These are phyloP conservation scores for Stereum hirsutum DNA, from an alignment of 1,284 basidiomycete species.

Conservation along the genomic window DNA sequence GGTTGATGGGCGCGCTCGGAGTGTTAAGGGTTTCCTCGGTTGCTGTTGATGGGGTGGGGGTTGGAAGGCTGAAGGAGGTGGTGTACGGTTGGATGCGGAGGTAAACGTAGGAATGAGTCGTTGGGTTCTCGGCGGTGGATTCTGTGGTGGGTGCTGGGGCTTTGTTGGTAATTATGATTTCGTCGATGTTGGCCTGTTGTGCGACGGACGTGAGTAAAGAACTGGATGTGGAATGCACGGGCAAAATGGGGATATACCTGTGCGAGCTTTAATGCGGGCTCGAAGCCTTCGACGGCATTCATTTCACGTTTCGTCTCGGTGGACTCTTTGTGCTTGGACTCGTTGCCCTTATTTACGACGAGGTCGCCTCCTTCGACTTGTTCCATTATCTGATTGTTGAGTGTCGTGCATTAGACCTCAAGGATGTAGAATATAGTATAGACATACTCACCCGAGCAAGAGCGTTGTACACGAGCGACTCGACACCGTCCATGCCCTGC, in stretches of 20 bases:
- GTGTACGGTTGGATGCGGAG: slow-evolving; percentile 89
- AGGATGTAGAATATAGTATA: slow-evolving; percentile 4
- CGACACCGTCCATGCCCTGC: slow-evolving; percentile 93
- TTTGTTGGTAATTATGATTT: slow-evolving; percentile 58
- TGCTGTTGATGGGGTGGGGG: too few relatives aligned
- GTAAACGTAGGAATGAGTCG: slow-evolving; percentile 87
- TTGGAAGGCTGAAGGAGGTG: slow-evolving; percentile 41
- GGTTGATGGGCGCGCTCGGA: slow-evolving; percentile 28
- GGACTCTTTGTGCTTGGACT: slow-evolving; percentile 53
- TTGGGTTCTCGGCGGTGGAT: slow-evolving; percentile 53
- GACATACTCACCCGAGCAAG: slow-evolving; percentile 53
- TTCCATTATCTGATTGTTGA: slow-evolving; percentile 81
- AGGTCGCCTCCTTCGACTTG: slow-evolving; percentile 92
- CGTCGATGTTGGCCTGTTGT: slow-evolving; percentile 69
- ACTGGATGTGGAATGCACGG: not conserved
- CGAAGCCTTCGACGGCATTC: slow-evolving; percentile 78
- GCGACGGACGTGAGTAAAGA: slow-evolving; percentile 1
- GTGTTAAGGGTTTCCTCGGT: too few relatives aligned
- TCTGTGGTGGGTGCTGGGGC: slow-evolving; percentile 26
- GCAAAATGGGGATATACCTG: slow-evolving; percentile 47
- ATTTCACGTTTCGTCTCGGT: slow-evolving; percentile 53
- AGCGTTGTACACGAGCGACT: slow-evolving; percentile 89
- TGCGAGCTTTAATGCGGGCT: slow-evolving; percentile 74
- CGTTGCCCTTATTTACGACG: slow-evolving; percentile 79
- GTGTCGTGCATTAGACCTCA: too few relatives aligned